phyloP scores from a whole-genome alignment of 352 stramenopile species.

The Blastocystis hominis region DNA sequence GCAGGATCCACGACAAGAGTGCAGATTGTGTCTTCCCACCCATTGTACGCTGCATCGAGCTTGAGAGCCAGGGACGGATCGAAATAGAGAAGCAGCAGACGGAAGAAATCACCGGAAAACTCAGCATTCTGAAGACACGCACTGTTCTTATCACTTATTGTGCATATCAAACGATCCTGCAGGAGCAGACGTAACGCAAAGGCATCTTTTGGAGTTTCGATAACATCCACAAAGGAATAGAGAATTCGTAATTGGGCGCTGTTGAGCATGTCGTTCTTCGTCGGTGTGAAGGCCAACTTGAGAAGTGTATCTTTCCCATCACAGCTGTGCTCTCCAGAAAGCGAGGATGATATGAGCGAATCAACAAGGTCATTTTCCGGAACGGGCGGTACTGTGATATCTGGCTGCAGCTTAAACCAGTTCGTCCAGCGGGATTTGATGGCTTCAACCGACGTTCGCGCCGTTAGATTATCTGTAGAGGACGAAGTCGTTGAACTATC shows the following conservation, averaged over 20 bases:
- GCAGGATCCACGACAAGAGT: conserved; percentile 9
- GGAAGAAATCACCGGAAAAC: conserved; percentile 37
- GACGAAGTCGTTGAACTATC: not conserved
- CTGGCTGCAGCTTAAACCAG: not conserved
- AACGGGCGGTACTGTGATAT: not conserved
- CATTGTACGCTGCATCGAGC: not conserved
- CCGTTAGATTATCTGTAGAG: not conserved
- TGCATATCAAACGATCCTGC: not conserved
- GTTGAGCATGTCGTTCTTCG: conserved; percentile 15
- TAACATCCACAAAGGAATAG: not conserved
- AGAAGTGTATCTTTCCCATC: conserved; percentile 18
- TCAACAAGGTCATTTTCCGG: not conserved
- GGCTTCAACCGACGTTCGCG: not conserved
- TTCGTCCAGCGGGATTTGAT: not conserved
- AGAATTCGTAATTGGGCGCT: conserved; percentile 12
- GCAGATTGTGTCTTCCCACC: conserved; percentile 27
- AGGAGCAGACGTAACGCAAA: not conserved
- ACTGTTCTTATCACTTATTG: not conserved
- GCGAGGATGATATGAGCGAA: not conserved
- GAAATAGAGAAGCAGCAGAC: conserved; percentile 45
- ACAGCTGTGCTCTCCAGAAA: not conserved
- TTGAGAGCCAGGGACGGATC: conserved; percentile 10
- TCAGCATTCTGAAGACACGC: conserved; percentile 24
- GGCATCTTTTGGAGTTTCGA: conserved; percentile 1
- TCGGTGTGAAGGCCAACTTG: not conserved